Percentiles rank a stretch among this genome's conserved stretches.
These are phyloP conservation scores for Aspergillus pseudoterreus DNA, from an alignment of 2,329 filamentous ascomycete species.

Conservation along the genomic window DNA sequence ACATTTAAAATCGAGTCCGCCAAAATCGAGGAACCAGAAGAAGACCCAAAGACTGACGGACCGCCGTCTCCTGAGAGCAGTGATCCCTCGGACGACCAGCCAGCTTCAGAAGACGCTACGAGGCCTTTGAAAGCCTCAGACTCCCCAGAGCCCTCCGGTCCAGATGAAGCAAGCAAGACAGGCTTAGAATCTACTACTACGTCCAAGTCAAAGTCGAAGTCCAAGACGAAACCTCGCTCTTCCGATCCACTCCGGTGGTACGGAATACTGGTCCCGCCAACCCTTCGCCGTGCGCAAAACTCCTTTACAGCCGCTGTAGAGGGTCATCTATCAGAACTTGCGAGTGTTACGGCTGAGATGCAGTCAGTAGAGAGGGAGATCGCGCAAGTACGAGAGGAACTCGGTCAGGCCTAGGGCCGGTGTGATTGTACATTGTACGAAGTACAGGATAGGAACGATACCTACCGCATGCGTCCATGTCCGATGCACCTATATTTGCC, in stretches of 20 bases:
- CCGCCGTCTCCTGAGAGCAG: neutral
- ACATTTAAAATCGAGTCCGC: neutral
- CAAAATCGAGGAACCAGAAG: neutral
- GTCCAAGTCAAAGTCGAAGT: constrained; percentile 12
- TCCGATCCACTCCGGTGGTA: constrained; percentile 48
- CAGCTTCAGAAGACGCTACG: neutral
- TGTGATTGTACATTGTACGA: neutral
- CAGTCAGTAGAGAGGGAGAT: constrained; percentile 39
- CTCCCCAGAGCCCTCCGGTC: neutral
- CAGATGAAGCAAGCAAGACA: constrained; percentile 2
- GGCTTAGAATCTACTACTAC: constrained; percentile 3
- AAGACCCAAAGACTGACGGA: neutral
- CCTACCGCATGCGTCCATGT: neutral
- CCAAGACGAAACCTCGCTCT: constrained; percentile 26
- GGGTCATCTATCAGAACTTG: constrained; percentile 33
- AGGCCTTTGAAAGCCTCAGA: neutral
- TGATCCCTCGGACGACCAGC: constrained; percentile 2
- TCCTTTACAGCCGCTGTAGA: constrained; percentile 41
- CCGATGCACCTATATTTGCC: too few species aligned
- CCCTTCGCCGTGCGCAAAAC: constrained; percentile 42
- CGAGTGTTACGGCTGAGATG: constrained; percentile 39
- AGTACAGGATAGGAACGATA: neutral
- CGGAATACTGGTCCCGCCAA: constrained; percentile 45
- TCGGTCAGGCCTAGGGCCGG: constrained; percentile 12
- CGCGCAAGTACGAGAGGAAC: constrained; percentile 21